phyloP scores from a whole-genome alignment of 805 yeast genomes.

The Ogataea allantospora region DNA sequence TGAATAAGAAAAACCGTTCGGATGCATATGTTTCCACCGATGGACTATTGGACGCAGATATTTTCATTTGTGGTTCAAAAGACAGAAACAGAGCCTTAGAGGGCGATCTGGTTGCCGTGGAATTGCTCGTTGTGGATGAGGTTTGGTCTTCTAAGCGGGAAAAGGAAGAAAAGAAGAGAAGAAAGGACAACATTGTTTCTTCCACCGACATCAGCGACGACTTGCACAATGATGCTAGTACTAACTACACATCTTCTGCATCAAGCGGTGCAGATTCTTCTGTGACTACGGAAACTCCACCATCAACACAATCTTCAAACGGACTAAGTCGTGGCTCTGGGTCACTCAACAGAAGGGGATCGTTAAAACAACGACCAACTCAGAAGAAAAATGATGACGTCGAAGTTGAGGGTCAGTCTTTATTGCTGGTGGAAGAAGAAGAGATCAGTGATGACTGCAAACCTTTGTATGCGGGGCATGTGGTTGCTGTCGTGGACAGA shows the following conservation, averaged over 20 bases:
- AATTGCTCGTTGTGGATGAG: conserved; percentile 90
- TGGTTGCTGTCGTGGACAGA: conserved; percentile 96
- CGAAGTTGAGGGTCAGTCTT: conserved; percentile 96
- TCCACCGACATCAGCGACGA: conserved; percentile 54
- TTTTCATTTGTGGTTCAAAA: conserved; percentile 96
- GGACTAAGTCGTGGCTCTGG: conserved; percentile 26
- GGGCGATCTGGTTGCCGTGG: conserved; percentile 96
- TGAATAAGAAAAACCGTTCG: conserved; percentile 92
- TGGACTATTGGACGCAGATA: conserved; percentile 92
- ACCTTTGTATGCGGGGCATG: conserved; percentile 96
- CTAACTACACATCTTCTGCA: conserved; percentile 36
- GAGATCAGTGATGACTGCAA: conserved; percentile 89
- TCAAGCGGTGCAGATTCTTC: conserved; percentile 30
- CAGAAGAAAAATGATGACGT: conserved; percentile 98
- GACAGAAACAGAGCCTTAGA: conserved; percentile 97
- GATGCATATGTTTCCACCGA: conserved; percentile 99
- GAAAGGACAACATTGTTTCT: conserved; percentile 41
- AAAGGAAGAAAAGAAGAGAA: conserved; percentile 94
- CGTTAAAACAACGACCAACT: conserved; percentile 91
- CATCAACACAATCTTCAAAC: conserved; percentile 34
- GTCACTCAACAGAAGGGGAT: conserved; percentile 72
- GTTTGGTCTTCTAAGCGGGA: conserved; percentile 97
- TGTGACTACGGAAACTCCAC: conserved; percentile 32
- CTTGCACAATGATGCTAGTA: conserved; percentile 78
- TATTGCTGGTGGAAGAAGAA: conserved; percentile 89